Base-by-base conservation (phyloP, 2,329 filamentous ascomycete genomes). In the Ilyonectria destructans region DNA sequence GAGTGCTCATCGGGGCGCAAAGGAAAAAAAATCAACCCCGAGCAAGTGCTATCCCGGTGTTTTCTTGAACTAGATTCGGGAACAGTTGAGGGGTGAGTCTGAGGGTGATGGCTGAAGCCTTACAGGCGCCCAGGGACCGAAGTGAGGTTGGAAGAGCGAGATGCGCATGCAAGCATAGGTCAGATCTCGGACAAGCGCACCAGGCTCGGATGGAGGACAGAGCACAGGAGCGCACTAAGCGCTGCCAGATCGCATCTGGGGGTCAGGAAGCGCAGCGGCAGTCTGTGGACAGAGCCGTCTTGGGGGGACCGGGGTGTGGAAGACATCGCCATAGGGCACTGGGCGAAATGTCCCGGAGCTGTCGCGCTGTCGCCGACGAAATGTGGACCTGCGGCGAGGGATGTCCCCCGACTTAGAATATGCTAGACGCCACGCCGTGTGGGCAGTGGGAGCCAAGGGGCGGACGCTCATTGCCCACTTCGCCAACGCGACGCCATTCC, bases 211-310 rank as follows among this genome's bases (percentile, higher is more conserved):
- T 58, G 69, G 67, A 74, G 66, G 73, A 69, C 68, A 75, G 52
- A 75, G 71, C 58, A 75, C 70, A 76, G 71, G 74, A 74, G 73
- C 65, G 74, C 74, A 76, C 74, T 76, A 76, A 74, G 67, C 69
- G 71, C 73, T 76, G 74, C 74, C 73, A 76, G 74, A 76, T 76
- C 74, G 70, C 73, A 76, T 76, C 74, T 69, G 68, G 71, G 70
- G 72, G 62, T 65, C 68, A 63, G 69, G 68, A 72, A 72, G 66
- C 67, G 69, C 71, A 74, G 71, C 74, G 72, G 74, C 71, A 76
- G 71, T 66, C 75, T 74, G 74, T 76, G 71, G 74, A 71, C 72
- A 75, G 69, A 75, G 74, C 69, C 72, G 64, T 61, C 71, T 64
- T 71, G 71, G 68, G 71, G 73, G 64, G 66, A 58, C 62, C 61